Percentiles rank a stretch among this genome's conserved stretches.
Conservation (phyloP, 441 rosid species). For the Arabidopsis lyrata region DNA sequence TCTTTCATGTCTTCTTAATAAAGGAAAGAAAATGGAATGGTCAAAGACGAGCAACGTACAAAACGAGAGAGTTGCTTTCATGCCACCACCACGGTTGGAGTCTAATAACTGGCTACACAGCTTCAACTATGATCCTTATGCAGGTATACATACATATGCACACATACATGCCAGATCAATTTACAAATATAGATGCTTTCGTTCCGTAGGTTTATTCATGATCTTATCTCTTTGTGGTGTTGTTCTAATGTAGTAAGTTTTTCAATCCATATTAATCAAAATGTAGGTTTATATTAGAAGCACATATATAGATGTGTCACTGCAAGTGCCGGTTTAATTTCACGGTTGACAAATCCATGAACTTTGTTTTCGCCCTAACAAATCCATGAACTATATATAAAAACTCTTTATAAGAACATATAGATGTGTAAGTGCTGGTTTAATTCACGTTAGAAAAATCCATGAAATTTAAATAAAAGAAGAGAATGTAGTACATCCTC, state of each 20-base stretch:
- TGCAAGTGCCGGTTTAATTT: background rate
- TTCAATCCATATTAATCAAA: too few species aligned
- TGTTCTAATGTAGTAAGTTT: background rate
- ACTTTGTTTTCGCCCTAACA: background rate
- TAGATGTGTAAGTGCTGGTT: background rate
- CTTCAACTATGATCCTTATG: conserved; percentile 32
- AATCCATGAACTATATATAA: background rate
- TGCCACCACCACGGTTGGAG: conserved; percentile 22
- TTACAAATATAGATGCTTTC: background rate
- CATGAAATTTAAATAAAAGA: background rate
- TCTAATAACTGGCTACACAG: conserved; percentile 27
- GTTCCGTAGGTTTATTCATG: background rate
- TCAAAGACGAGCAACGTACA: conserved; percentile 23
- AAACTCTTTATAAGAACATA: too few species aligned
- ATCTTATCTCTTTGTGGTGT: background rate
- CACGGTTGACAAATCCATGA: background rate
- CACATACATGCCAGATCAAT: background rate
- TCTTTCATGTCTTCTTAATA: background rate
- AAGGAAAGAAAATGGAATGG: conserved; percentile 37
- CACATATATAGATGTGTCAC: background rate
- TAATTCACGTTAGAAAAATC: too few species aligned
- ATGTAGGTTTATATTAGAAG: too few species aligned
- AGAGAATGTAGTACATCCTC: too few species aligned
- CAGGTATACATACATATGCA: conserved; percentile 12
- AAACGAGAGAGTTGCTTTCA: conserved; percentile 19